A percentile compares a stretch with the other conserved stretches of the same genome.
These are phyloP conservation scores for Rhynchosporium graminicola DNA, from an alignment of 2,329 filamentous ascomycete genomes.

Conservation along the genomic window DNA sequence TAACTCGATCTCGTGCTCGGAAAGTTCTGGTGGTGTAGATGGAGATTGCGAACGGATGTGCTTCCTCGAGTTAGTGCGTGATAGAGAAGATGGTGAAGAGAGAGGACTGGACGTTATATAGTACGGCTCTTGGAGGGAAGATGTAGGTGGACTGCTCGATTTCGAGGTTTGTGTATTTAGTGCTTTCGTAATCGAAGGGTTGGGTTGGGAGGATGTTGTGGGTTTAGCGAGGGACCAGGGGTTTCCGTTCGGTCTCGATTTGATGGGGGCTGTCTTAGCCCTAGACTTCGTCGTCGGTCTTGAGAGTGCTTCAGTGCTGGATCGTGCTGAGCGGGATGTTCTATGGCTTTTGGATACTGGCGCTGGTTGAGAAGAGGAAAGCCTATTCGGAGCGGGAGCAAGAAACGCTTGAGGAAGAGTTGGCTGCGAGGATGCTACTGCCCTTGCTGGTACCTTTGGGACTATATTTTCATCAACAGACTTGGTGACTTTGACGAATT, in stretches of 20 bases:
- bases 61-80: conserved; percentile 14
- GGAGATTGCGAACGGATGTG: conserved; percentile 13
- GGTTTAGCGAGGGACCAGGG: conserved; percentile 24
- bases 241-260: conserved; percentile 25
- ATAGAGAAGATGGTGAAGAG: not conserved
- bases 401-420: conserved; percentile 29
- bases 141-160: conserved; percentile 3
- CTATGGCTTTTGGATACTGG: not conserved
- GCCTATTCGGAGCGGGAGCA: conserved; percentile 28
- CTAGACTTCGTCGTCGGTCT: conserved; percentile 7
- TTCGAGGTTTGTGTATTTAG: not conserved
- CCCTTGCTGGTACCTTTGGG: conserved; percentile 18
- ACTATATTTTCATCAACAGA: conserved; percentile 15
- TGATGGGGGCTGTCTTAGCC: conserved; percentile 16
- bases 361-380: conserved; percentile 6
- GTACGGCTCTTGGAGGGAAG: not conserved
- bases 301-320: conserved; percentile 12
- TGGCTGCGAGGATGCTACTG: conserved; percentile 21
- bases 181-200: conserved; percentile 20
- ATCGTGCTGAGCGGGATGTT: conserved; percentile 11
- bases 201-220: conserved; percentile 13
- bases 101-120: conserved; percentile 19
- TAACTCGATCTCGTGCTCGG: conserved; percentile 10
- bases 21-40: conserved; percentile 9
- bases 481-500: conserved; percentile 40